Evolutionary conservation across 192 early-diverging fungal genomes (phyloP).

Genomic region (Fimicolochytrium jonesii): DNA sequence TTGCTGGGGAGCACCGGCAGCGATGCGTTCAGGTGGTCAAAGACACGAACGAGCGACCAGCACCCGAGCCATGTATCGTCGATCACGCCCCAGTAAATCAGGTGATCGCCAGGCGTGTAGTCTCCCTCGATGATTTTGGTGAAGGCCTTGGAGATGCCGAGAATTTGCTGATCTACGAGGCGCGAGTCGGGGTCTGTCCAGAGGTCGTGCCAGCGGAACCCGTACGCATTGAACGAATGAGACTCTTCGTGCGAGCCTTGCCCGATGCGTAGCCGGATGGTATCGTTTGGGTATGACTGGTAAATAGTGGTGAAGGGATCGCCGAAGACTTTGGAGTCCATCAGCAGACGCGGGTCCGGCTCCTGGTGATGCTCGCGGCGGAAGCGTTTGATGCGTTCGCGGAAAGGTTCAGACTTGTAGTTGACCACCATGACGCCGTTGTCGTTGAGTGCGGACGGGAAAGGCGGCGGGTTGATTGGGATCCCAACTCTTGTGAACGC

Average conservation of each 20-base stretch:
- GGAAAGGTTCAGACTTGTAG: background rate
- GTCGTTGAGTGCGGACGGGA: constrained; percentile 5
- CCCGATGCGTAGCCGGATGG: background rate
- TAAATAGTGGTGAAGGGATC: constrained; percentile 2
- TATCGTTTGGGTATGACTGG: background rate
- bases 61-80: constrained; percentile 11
- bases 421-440: constrained; percentile 10
- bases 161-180: constrained; percentile 1
- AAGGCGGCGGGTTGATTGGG: constrained; percentile 6
- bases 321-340: background rate
- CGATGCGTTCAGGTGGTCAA: background rate
- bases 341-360: background rate
- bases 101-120: constrained; percentile 5
- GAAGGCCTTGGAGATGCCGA: constrained; percentile 15
- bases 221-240: background rate
- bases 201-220: constrained; percentile 3
- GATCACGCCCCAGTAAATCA: background rate
- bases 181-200: background rate
- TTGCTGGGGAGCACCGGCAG: background rate
- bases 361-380: background rate
- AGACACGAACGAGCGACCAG: background rate
- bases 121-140: constrained; percentile 7
- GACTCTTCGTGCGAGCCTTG: background rate
- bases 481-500: constrained; percentile 5
- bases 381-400: constrained; percentile 1